Percentiles rank a stretch among this genome's conserved stretches.
Conservation (phyloP, 208 protist genomes). For the Trichomonas gallinae region DNA sequence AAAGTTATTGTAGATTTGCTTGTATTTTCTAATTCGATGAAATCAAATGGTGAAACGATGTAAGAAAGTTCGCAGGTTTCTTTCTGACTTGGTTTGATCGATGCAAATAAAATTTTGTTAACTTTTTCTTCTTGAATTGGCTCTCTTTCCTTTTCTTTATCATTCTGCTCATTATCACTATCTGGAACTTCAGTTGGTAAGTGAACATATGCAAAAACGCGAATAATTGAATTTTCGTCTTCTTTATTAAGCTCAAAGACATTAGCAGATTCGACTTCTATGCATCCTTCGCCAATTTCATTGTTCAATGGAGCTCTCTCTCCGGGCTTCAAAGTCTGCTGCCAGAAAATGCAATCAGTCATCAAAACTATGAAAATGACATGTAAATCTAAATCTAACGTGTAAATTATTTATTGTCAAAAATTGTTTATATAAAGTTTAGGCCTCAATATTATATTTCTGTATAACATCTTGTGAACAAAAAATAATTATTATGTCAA, state of each 20-base stretch:
- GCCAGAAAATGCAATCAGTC: not conserved
- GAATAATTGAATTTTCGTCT: not conserved
- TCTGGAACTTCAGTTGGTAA: not conserved
- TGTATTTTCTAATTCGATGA: not conserved
- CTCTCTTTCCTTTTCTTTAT: not conserved
- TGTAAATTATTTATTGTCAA: too few species aligned
- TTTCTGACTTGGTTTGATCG: not conserved
- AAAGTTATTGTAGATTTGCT: not conserved
- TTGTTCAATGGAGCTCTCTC: not conserved
- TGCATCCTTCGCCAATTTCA: not conserved
- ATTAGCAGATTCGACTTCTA: not conserved
- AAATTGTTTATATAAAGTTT: too few species aligned
- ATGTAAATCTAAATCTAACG: too few species aligned
- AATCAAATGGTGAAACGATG: not conserved
- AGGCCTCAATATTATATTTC: too few species aligned
- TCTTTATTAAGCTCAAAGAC: not conserved
- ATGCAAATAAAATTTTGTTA: not conserved
- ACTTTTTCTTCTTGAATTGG: constrained; percentile 1
- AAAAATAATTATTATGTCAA: too few species aligned
- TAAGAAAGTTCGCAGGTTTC: not conserved
- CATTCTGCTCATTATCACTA: not conserved
- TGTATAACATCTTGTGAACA: too few species aligned
- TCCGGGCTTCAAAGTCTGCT: not conserved
- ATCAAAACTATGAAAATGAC: too few species aligned
- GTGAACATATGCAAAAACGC: not conserved